Conservation (phyloP, 306 rosid species). For the Purshia tridentata region DNA sequence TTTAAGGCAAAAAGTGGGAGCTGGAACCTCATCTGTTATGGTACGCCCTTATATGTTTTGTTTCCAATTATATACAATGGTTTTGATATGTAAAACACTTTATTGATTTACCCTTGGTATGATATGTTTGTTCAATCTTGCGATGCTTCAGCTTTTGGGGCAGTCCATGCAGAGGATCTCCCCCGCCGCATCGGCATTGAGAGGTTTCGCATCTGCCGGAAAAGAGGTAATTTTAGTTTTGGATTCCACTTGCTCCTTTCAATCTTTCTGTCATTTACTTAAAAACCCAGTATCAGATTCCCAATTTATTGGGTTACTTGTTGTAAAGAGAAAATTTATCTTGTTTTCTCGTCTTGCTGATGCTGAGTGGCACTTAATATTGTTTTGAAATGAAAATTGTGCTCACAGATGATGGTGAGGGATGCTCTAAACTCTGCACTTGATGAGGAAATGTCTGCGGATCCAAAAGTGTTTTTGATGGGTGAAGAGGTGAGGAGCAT, state of each 20-base stretch:
- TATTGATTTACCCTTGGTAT: neutral
- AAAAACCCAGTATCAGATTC: neutral
- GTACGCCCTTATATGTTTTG: slow-evolving; percentile 21
- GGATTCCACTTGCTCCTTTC: neutral
- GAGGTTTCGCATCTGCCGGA: slow-evolving; percentile 59
- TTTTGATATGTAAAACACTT: neutral
- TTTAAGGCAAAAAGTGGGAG: slow-evolving; percentile 53
- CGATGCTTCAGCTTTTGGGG: slow-evolving; percentile 16
- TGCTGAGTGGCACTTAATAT: neutral
- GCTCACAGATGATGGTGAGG: slow-evolving; percentile 75
- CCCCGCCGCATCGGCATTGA: slow-evolving; percentile 53
- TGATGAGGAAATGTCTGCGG: slow-evolving; percentile 99
- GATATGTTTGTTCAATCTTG: neutral
- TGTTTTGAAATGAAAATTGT: slow-evolving; percentile 17
- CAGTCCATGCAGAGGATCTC: slow-evolving; percentile 53
- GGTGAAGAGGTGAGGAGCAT: slow-evolving; percentile 81
- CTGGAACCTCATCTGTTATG: slow-evolving; percentile 42
- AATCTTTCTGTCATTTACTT: neutral
- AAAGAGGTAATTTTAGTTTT: slow-evolving; percentile 55
- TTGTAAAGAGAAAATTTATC: neutral
- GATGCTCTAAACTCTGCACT: slow-evolving; percentile 93
- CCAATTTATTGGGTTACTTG: neutral
- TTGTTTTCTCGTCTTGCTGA: neutral
- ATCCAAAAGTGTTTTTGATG: slow-evolving; percentile 93
- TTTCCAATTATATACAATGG: too few relatives aligned